A percentile compares a stretch with the other conserved stretches of the same genome.
These are phyloP conservation scores for Tilletia indica DNA, from an alignment of 1,284 basidiomycete genomes.

Conservation along the genomic window DNA sequence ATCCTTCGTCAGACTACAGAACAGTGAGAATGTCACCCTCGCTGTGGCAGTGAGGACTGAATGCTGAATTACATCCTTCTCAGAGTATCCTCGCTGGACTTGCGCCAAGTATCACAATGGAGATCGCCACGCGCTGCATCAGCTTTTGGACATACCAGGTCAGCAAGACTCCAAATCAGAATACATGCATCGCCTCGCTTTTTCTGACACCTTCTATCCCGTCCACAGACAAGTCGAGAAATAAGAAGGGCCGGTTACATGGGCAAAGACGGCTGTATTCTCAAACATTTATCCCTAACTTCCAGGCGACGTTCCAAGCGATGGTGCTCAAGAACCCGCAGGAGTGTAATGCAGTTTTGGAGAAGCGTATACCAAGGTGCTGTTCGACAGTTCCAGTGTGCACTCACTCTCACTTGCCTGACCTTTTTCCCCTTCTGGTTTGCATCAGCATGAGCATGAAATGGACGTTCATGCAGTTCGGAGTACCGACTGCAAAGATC, in stretches of 20 bases:
- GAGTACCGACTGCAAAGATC: background rate
- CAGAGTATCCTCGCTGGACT: conserved; percentile 33
- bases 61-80: too few species aligned
- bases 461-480: background rate
- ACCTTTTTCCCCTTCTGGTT: background rate
- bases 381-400: background rate
- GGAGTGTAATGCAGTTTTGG: conserved; percentile 18
- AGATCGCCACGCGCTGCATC: conserved; percentile 30
- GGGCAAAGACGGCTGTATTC: background rate
- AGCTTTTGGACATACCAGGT: conserved; percentile 36
- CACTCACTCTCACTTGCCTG: background rate
- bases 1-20: conserved; percentile 30
- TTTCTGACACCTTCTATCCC: too few species aligned
- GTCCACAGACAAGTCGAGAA: conserved; percentile 17
- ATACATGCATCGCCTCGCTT: too few species aligned
- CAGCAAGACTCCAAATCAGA: background rate
- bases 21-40: conserved; percentile 17
- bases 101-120: conserved; percentile 27
- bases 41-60: too few species aligned
- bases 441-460: conserved; percentile 4
- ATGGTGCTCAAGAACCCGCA: conserved; percentile 30
- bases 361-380: conserved; percentile 19
- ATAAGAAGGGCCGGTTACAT: background rate
- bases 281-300: background rate
- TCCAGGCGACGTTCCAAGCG: conserved; percentile 27